These are phyloP conservation scores for Nelumbo lutea DNA, from an alignment of 164 flowering plant genomes.

Conservation along the genomic window DNA sequence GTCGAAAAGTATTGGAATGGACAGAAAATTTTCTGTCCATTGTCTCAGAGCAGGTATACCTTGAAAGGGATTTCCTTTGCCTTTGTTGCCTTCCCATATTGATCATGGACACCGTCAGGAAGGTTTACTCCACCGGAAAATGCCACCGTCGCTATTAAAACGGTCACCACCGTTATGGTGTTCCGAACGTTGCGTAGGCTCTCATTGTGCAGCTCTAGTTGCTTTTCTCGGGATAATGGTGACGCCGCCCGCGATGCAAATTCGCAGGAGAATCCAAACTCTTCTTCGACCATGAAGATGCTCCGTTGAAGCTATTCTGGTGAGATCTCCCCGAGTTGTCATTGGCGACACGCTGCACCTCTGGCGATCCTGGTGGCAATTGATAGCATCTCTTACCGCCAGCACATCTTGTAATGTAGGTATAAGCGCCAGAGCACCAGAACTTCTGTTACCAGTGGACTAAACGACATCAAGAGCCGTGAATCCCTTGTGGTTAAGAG, in stretches of 20 bases:
- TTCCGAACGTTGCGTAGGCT: constrained; percentile 47
- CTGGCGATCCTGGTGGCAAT: constrained; percentile 31
- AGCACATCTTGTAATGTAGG: constrained; percentile 30
- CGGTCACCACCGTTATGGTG: constrained; percentile 45
- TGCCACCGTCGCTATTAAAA: constrained; percentile 55
- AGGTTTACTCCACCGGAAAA: constrained; percentile 54
- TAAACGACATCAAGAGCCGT: constrained; percentile 55
- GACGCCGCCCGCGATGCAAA: constrained; percentile 5
- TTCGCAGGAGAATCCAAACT: constrained; percentile 8
- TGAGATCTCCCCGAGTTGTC: constrained; percentile 1
- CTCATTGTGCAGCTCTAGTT: constrained; percentile 34
- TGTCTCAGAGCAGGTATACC: constrained; percentile 38
- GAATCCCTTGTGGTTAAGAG: constrained; percentile 36
- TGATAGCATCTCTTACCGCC: constrained; percentile 45
- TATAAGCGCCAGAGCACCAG: constrained; percentile 35
- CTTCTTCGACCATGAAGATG: constrained; percentile 10
- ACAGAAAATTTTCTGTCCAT: too few relatives aligned
- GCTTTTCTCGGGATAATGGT: constrained; percentile 14
- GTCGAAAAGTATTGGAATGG: too few relatives aligned
- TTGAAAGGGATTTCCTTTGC: constrained; percentile 40
- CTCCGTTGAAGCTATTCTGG: not conserved
- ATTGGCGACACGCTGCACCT: constrained; percentile 18
- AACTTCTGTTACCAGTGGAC: constrained; percentile 30
- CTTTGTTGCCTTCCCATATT: constrained; percentile 17
- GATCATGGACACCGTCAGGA: constrained; percentile 54